These are phyloP conservation scores for Arctium minus DNA, from an alignment of 129 eudicot genomes.

Conservation along the genomic window DNA sequence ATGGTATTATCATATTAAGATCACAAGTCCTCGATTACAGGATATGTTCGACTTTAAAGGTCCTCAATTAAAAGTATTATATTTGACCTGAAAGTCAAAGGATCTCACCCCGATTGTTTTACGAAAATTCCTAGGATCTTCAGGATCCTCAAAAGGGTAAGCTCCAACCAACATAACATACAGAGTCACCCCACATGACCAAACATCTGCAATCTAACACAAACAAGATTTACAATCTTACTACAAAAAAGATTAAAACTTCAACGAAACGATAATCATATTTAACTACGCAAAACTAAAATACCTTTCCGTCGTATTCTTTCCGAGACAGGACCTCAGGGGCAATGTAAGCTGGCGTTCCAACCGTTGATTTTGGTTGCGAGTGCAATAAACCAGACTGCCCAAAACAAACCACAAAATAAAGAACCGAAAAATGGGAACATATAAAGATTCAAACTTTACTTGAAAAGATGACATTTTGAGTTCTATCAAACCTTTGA, in stretches of 20 bases:
- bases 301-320: constrained; percentile 95
- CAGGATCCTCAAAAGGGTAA: constrained; percentile 66
- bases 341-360: constrained; percentile 94
- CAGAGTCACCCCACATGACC: constrained; percentile 42
- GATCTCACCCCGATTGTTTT: constrained; percentile 58
- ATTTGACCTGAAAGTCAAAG: constrained; percentile 23
- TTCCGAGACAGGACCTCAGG: constrained; percentile 81
- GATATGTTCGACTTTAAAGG: background rate
- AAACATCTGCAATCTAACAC: constrained; percentile 42
- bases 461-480: constrained; percentile 1
- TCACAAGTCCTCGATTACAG: background rate
- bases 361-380: constrained; percentile 87
- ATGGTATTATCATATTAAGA: background rate
- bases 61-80: background rate
- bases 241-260: background rate
- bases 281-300: background rate
- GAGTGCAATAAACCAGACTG: constrained; percentile 86
- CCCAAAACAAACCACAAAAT: constrained; percentile 6
- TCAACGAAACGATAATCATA: background rate
- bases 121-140: constrained; percentile 67
- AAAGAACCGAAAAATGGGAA: background rate
- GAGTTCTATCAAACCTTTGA: constrained; percentile 52
- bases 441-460: background rate
- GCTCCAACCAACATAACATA: constrained; percentile 46
- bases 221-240: constrained; percentile 1